Evolutionary conservation across 1,284 basidiomycete genomes (phyloP).

Genomic region (Apiotrichum domesticum): DNA sequence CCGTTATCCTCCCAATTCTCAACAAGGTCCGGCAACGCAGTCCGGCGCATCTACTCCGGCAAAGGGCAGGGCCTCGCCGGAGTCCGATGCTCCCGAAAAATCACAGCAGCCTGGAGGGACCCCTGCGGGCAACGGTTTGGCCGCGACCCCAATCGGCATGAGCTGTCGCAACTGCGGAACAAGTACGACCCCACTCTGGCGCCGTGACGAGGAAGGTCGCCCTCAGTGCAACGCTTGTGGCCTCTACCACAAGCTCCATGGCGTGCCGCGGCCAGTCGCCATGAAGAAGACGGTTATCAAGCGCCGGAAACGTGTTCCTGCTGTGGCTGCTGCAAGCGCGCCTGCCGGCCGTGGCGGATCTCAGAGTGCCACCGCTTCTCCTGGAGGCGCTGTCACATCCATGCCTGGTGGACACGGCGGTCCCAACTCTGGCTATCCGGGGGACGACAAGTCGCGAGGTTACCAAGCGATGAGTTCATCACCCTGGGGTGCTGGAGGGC

Average conservation of each 20-base stretch:
- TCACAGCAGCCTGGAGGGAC: constrained; percentile 3
- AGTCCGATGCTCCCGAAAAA: constrained; percentile 16
- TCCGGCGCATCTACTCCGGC: constrained; percentile 1
- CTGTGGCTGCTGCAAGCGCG: constrained; percentile 47
- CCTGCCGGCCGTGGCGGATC: constrained; percentile 12
- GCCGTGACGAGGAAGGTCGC: constrained; percentile 86
- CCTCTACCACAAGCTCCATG: constrained; percentile 96
- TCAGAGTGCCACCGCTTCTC: constrained; percentile 7
- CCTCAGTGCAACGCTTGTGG: constrained; percentile 74
- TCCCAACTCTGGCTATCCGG: constrained; percentile 1
- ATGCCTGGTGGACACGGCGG: background rate
- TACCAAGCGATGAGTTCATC: constrained; percentile 10
- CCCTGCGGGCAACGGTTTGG: constrained; percentile 31
- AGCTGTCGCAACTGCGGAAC: constrained; percentile 88
- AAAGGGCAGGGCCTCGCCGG: constrained; percentile 11
- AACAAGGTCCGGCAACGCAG: background rate
- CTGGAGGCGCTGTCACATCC: background rate
- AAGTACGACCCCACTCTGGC: constrained; percentile 88
- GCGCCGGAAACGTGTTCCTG: constrained; percentile 89
- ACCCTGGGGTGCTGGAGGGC: constrained; percentile 8
- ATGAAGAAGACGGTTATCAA: constrained; percentile 99
- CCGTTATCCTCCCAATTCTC: background rate
- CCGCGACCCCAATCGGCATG: constrained; percentile 62
- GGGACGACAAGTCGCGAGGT: constrained; percentile 13
- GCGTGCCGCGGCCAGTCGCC: constrained; percentile 89